Evolutionary conservation across 345 rosid genomes (phyloP), one percentile per base, ranked within the genome.

Genomic region (Lepidium sativum): DNA sequence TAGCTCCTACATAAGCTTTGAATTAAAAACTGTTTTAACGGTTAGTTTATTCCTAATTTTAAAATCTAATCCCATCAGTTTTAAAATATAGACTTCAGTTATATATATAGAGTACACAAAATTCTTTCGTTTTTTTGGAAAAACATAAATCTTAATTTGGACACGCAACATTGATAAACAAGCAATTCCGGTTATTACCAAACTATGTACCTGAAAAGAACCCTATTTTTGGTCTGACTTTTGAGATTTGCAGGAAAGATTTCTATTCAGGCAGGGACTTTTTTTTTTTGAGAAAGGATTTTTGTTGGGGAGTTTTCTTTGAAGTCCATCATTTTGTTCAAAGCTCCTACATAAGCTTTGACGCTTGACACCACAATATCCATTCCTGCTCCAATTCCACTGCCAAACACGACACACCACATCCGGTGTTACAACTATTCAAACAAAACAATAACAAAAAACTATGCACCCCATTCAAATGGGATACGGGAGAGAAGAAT

Each of bases 321-420:
- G 63, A 87, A 82, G 35, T 90, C 82, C n/a, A 87, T 40, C 96
- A 94, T 88, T 77, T 90, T 94, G 79, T 94, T 94, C 34, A 90
- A 23, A 49, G 97, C 99, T 18, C 92, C 85, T 1, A 86, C 56
- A 59, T 94, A 88, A 16, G 97, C 96, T 84, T 77, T 94, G 43
- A 86, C 96, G 67, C 99, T 94, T 23, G 97, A 94, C 60, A 88
- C 99, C 39, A 80, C 89, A 44, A 94, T 77, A 68, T 94, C 99
- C 92, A 90, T 83, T 62, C 82, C 83, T 15, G 92, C 88, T 68
- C 97, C 96, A 0, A 73, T 79, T 55, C 97, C 99, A 66, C 99
- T 89, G 77, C 40, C 18, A 73, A 23, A 33, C 41, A 42, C 60
- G 32, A 40, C 25, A 49, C 25, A 34, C 4, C 8, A 16, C 42